Evolutionary conservation across 2,329 filamentous ascomycete species (phyloP).

Genomic region (Neofusicoccum ribis): DNA sequence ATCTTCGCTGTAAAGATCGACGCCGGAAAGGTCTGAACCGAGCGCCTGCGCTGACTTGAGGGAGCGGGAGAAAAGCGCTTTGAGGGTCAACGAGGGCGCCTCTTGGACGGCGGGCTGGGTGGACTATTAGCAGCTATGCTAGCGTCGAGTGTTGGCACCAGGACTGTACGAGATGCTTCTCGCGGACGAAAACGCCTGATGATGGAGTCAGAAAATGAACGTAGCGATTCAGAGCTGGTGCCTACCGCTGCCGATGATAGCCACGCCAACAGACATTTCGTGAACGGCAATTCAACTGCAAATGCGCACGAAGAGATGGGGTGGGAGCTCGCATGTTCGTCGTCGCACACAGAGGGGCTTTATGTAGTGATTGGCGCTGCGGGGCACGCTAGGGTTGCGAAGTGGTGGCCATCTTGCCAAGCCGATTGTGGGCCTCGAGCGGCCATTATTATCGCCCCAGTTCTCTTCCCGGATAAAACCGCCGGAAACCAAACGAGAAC

Average conservation of each 20-base stretch:
- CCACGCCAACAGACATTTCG: slow-evolving; percentile 51
- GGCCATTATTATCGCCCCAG: not conserved
- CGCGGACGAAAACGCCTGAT: slow-evolving; percentile 59
- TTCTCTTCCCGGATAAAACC: not conserved
- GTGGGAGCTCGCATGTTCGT: not conserved
- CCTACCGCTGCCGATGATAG: slow-evolving; percentile 59
- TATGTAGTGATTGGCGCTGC: not conserved
- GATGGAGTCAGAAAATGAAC: not conserved
- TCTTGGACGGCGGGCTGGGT: slow-evolving; percentile 59
- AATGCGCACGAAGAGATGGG: no score
- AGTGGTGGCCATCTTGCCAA: not conserved
- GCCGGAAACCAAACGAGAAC: not conserved
- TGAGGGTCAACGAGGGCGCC: slow-evolving; percentile 56
- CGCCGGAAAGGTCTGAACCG: slow-evolving; percentile 39
- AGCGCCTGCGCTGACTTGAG: slow-evolving; percentile 56
- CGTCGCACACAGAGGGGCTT: not conserved
- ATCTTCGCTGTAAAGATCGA: slow-evolving; percentile 62
- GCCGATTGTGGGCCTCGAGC: not conserved
- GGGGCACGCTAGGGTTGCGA: not conserved
- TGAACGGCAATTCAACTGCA: no score
- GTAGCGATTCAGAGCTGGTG: not conserved
- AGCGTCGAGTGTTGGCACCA: slow-evolving; percentile 30
- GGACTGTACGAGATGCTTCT: slow-evolving; percentile 55
- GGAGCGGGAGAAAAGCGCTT: slow-evolving; percentile 67
- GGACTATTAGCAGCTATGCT: not conserved